These are phyloP conservation scores for Clavariopsis aquatica DNA, from an alignment of 495 filamentous ascomycete species.

Conservation along the genomic window DNA sequence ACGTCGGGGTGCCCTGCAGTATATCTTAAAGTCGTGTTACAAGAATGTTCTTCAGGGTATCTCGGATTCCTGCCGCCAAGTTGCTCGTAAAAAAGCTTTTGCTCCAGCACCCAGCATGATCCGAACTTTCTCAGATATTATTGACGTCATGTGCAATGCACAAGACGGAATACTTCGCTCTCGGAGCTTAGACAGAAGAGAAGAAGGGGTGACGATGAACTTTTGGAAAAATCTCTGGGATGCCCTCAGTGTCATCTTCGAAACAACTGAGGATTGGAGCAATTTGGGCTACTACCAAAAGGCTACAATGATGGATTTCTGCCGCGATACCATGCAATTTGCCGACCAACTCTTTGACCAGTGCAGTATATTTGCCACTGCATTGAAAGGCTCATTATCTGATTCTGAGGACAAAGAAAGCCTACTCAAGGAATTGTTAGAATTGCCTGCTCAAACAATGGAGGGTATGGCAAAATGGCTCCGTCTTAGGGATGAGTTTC, in stretches of 20 bases:
- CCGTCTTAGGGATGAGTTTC: slow-evolving; percentile 76
- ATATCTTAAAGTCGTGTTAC: slow-evolving; percentile 66
- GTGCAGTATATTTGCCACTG: slow-evolving; percentile 73
- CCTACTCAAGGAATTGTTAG: slow-evolving; percentile 54
- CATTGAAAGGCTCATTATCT: slow-evolving; percentile 54
- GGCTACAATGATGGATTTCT: slow-evolving; percentile 81
- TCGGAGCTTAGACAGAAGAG: slow-evolving; percentile 57
- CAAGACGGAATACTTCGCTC: slow-evolving; percentile 77
- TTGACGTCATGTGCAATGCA: slow-evolving; percentile 80
- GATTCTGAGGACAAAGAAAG: slow-evolving; percentile 38
- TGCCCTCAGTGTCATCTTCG: slow-evolving; percentile 75
- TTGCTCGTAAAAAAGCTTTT: slow-evolving; percentile 62
- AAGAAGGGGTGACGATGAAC: slow-evolving; percentile 62
- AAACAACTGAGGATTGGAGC: slow-evolving; percentile 77
- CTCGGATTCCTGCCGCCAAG: slow-evolving; percentile 60
- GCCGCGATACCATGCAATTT: slow-evolving; percentile 89
- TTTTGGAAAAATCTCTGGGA: slow-evolving; percentile 87
- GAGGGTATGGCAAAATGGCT: slow-evolving; percentile 77
- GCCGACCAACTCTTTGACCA: slow-evolving; percentile 82
- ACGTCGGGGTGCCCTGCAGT: slow-evolving; percentile 72
- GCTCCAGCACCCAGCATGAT: slow-evolving; percentile 69
- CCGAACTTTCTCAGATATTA: slow-evolving; percentile 70
- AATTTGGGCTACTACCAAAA: slow-evolving; percentile 64
- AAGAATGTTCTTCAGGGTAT: slow-evolving; percentile 61
- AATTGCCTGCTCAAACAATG: slow-evolving; percentile 64